Evolutionary conservation across 1,284 basidiomycete genomes (phyloP).

Genomic region (Rhodotorula sp.): DNA sequence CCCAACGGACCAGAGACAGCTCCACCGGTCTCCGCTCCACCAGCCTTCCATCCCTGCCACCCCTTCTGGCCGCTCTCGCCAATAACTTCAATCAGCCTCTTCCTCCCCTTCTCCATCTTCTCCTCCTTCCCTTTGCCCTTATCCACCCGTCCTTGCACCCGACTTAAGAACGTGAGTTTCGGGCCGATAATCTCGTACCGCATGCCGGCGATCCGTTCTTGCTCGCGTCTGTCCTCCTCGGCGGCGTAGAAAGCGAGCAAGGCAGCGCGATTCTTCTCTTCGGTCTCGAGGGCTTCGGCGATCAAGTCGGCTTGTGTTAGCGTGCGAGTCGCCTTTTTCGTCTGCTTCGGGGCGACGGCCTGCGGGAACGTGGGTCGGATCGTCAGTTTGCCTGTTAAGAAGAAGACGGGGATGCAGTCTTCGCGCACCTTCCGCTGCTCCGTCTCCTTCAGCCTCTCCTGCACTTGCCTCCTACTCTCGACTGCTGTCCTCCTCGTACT

Average conservation of each 20-base stretch:
- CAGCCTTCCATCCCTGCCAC: constrained; percentile 5
- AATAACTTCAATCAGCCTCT: constrained; percentile 8
- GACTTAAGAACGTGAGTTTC: constrained; percentile 69
- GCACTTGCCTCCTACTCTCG: constrained; percentile 43
- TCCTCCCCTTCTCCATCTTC: background rate
- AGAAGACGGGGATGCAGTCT: background rate
- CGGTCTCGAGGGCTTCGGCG: constrained; percentile 73
- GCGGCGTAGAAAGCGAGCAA: constrained; percentile 70
- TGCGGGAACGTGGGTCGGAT: too few relatives aligned
- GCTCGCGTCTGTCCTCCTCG: constrained; percentile 76
- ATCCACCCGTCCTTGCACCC: constrained; percentile 52
- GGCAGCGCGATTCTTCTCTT: constrained; percentile 76
- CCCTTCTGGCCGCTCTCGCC: constrained; percentile 3
- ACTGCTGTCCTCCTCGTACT: constrained; percentile 35
- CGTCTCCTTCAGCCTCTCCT: constrained; percentile 55
- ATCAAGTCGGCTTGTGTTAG: constrained; percentile 77
- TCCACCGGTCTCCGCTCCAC: background rate
- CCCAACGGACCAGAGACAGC: too few relatives aligned
- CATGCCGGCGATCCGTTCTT: constrained; percentile 60
- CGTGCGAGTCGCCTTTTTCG: constrained; percentile 55
- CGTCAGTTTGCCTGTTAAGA: too few relatives aligned
- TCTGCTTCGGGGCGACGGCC: constrained; percentile 62
- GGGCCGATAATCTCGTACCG: constrained; percentile 63
- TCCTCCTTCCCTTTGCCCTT: constrained; percentile 43
- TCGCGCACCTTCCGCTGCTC: constrained; percentile 62